Evolutionary conservation across 805 yeast genomes (phyloP).

Genomic region (Candida golubevii): DNA sequence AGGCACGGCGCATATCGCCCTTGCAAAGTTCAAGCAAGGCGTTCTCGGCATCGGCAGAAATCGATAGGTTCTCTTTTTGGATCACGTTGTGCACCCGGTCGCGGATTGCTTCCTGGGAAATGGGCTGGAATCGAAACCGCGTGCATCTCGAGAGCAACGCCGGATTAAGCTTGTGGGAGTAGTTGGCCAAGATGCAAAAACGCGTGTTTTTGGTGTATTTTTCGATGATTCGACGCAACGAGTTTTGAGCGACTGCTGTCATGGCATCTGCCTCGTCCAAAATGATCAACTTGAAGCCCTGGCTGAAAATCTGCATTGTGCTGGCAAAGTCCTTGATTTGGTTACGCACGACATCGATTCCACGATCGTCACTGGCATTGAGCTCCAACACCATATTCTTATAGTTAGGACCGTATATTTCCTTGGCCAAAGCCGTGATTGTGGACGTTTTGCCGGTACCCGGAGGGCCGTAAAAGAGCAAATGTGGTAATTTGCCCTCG

Average conservation of each 20-base stretch:
- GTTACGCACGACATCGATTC: constrained; percentile 96
- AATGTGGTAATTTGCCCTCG: constrained; percentile 82
- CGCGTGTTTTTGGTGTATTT: constrained; percentile 93
- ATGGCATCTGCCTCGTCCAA: constrained; percentile 95
- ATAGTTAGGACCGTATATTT: constrained; percentile 77
- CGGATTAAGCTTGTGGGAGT: constrained; percentile 92
- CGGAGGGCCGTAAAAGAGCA: constrained; percentile 92
- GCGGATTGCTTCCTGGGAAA: constrained; percentile 61
- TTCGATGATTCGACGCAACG: constrained; percentile 79
- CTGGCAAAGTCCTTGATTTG: constrained; percentile 95
- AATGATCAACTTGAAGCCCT: constrained; percentile 85
- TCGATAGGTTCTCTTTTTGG: constrained; percentile 56
- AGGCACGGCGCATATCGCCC: constrained; percentile 95
- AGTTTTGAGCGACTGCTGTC: constrained; percentile 84
- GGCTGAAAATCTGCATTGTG: constrained; percentile 86
- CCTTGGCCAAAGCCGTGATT: constrained; percentile 79
- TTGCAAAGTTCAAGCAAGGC: constrained; percentile 70
- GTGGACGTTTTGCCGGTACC: constrained; percentile 94
- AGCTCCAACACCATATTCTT: constrained; percentile 88
- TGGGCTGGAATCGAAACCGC: constrained; percentile 86
- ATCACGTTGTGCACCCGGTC: constrained; percentile 68
- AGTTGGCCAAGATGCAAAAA: constrained; percentile 92
- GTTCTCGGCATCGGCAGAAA: constrained; percentile 54
- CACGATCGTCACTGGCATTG: constrained; percentile 96
- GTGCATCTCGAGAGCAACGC: constrained; percentile 94